These are phyloP conservation scores for Friedmanniomyces simplex DNA, from an alignment of 495 filamentous ascomycete genomes.

Conservation along the genomic window DNA sequence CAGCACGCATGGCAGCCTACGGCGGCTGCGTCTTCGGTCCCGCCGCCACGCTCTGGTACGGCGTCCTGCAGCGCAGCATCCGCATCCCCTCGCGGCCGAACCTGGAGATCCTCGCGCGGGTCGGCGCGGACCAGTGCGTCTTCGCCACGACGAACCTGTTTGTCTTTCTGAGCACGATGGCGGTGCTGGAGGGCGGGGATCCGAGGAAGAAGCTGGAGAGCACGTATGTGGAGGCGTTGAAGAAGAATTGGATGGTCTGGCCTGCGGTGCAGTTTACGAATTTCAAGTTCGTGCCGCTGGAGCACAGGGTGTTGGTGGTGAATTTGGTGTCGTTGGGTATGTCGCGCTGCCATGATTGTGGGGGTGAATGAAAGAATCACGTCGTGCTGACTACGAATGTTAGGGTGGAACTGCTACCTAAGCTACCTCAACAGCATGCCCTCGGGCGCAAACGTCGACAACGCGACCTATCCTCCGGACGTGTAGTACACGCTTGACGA, in stretches of 20 bases:
- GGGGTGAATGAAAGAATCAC: neutral
- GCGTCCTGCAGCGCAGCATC: slow-evolving; percentile 61
- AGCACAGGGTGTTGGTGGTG: slow-evolving; percentile 78
- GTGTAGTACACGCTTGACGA: slow-evolving; percentile 13
- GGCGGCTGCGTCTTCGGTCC: slow-evolving; percentile 91
- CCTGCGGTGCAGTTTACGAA: slow-evolving; percentile 83
- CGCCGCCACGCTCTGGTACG: slow-evolving; percentile 81
- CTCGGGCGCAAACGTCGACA: neutral
- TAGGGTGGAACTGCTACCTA: slow-evolving; percentile 93
- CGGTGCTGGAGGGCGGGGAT: slow-evolving; percentile 68
- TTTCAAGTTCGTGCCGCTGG: slow-evolving; percentile 79
- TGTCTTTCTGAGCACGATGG: slow-evolving; percentile 76
- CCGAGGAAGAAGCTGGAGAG: slow-evolving; percentile 59
- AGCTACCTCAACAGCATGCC: slow-evolving; percentile 62
- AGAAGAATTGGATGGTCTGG: slow-evolving; percentile 87
- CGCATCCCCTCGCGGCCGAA: slow-evolving; percentile 49
- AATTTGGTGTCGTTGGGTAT: slow-evolving; percentile 70
- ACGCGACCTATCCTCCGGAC: slow-evolving; percentile 19
- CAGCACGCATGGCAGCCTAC: slow-evolving; percentile 83
- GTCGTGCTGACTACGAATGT: slow-evolving; percentile 16
- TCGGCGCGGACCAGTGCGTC: slow-evolving; percentile 71
- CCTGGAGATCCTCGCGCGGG: slow-evolving; percentile 66
- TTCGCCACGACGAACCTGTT: slow-evolving; percentile 77
- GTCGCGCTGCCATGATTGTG: slow-evolving; percentile 25
- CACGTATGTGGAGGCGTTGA: slow-evolving; percentile 58